phyloP scores from a whole-genome alignment of 805 yeast species.

The Pichia thaimueangensis region DNA sequence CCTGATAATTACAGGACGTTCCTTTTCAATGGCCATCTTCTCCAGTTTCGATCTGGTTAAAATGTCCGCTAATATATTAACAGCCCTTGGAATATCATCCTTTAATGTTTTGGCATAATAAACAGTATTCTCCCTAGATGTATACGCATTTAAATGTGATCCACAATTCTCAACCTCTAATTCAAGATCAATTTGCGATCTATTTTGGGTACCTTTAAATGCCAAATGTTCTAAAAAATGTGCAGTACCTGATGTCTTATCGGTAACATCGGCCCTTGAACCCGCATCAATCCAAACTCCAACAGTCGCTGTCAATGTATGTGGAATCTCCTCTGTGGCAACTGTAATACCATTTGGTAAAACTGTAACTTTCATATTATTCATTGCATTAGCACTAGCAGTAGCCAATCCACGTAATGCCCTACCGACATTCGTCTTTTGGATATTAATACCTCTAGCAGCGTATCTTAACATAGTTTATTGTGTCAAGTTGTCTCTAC shows the following conservation, averaged over 20 bases:
- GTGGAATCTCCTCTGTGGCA: slow-evolving; percentile 84
- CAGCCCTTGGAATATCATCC: slow-evolving; percentile 75
- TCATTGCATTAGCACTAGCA: slow-evolving; percentile 23
- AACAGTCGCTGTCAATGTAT: slow-evolving; percentile 89
- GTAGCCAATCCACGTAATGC: background rate
- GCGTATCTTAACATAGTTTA: slow-evolving; percentile 5
- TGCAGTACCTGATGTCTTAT: slow-evolving; percentile 86
- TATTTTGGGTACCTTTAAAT: slow-evolving; percentile 82
- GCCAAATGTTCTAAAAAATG: slow-evolving; percentile 96
- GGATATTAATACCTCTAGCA: background rate
- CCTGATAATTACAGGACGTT: slow-evolving; percentile 91
- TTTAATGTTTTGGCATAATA: slow-evolving; percentile 87
- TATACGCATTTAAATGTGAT: slow-evolving; percentile 96
- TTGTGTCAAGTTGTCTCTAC: too few relatives aligned
- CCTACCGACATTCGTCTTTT: background rate
- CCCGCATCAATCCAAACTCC: slow-evolving; percentile 99
- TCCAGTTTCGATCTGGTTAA: slow-evolving; percentile 81
- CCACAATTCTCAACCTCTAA: slow-evolving; percentile 94
- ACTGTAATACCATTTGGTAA: slow-evolving; percentile 91
- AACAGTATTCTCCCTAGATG: slow-evolving; percentile 95
- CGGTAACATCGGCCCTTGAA: slow-evolving; percentile 84
- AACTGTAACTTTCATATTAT: slow-evolving; percentile 59
- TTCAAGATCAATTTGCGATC: slow-evolving; percentile 80
- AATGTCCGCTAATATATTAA: slow-evolving; percentile 85
- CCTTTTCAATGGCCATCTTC: slow-evolving; percentile 82